Evolutionary conservation across 495 filamentous ascomycete genomes (phyloP), one percentile per base, ranked within the genome.

Genomic region (Ramalina peruviana): DNA sequence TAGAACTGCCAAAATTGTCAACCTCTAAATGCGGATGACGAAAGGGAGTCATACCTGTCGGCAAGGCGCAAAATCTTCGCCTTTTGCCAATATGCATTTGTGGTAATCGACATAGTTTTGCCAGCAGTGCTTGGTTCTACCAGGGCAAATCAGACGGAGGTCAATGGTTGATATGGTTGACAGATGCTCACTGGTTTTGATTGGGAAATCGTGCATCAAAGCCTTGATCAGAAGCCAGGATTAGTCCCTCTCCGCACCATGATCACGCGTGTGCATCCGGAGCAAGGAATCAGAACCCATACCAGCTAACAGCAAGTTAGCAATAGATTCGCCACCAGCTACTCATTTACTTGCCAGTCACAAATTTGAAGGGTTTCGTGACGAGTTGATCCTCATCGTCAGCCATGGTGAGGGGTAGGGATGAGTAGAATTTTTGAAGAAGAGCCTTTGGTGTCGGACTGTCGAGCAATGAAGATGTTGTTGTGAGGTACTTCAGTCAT

Each of bases 31-130:
- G 12, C 12, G 20, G 26, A 40, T 12, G 9, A 46, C 25, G 16
- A 37, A 23, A 16, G 38, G 43, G 52, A 25, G 26, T 42, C 59
- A 46, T 81, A 94, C 89, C 78, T 98, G 93, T 64, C 81, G 83
- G 83, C 93, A 99, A 44, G 93, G 93, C 54, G 84, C 79, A 68
- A 97, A 99, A 65, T 97, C 93, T 73, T 99, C 93, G 67, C 93
- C 93, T 79, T 97, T 97, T 67, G 89, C 90, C 65, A 84, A 72
- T 67, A 94, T 83, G 73, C 93, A 99, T 78, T 97, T 99, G 81
- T 99, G 82, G 78, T 99, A 97, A 72, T 99, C 93, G 75, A 99
- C 93, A 72, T 99, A 99, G 77, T 98, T 92, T 64, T 94, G 89
- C 89, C 89, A 94, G 85, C 87, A 96, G 69, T 85, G 80, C 72